phyloP scores from a whole-genome alignment of 164 flowering plant species.

The Brasenia schreberi region DNA sequence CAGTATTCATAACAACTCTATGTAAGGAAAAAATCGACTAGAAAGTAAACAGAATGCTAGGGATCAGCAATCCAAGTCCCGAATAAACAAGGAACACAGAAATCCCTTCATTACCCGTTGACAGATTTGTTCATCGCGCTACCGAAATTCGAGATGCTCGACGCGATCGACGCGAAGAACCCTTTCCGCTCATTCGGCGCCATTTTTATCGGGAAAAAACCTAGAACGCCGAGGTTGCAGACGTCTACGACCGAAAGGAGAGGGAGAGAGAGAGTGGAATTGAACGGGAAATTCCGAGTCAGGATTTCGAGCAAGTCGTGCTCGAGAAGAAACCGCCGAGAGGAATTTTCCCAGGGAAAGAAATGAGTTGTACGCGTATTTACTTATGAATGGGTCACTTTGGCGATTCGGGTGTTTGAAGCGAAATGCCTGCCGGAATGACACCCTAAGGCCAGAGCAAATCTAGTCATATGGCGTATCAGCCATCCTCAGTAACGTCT shows the following conservation, averaged over 20 bases:
- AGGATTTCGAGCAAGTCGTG: not conserved
- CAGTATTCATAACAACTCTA: no score
- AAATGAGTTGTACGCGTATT: not conserved
- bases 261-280: not conserved
- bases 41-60: no score
- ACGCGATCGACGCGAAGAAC: conserved; percentile 46
- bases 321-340: not conserved
- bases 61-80: no score
- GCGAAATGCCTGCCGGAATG: not conserved
- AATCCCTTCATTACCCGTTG: conserved; percentile 27
- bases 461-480: no score
- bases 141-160: conserved; percentile 44
- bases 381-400: not conserved
- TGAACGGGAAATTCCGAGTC: not conserved
- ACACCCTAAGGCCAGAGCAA: no score
- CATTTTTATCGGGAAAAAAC: conserved; percentile 1
- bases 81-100: no score
- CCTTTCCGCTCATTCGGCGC: conserved; percentile 17
- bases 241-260: not conserved
- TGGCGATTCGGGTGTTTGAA: not conserved
- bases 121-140: conserved; percentile 59
- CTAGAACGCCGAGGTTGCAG: not conserved
- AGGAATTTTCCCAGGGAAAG: not conserved
- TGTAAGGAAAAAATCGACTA: no score
- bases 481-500: no score